Evolutionary conservation across 2,329 filamentous ascomycete species (phyloP), one percentile per base, ranked within the genome.

Genomic region (Pyrenophora teres): DNA sequence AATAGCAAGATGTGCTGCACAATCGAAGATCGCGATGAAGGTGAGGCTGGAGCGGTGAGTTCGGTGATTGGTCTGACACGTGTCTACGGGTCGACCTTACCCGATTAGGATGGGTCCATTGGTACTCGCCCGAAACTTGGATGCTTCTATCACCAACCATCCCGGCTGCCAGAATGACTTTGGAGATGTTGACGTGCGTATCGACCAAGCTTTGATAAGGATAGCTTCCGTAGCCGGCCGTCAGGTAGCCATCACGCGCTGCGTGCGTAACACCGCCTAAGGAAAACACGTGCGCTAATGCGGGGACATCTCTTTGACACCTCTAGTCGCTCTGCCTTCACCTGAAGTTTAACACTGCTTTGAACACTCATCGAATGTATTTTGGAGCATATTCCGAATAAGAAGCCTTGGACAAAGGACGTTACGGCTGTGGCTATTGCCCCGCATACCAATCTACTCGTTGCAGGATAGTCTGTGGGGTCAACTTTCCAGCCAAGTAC

Each of bases 11-110:
- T 36, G 10, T 18, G 35, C 40, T 36, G 31, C 9, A 40, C 18
- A 40, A 39, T 39, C 40, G 40, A 37, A 44, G 36, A 40, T 23
- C n/a, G 18, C 37, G 50, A 19, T 49, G 21, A 32, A 44, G 37
- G 33, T 49, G 45, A 52, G 45, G 50, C 46, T 53, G 40, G 35
- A 47, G 50, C 50, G 50, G 50, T 53, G 50, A 30, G 50, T 40
- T 8, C 42, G 50, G 44, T 50, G 36, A 40, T 40, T 45, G 46
- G 46, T 18, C 46, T 36, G 37, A 49, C 50, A 53, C 50, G 50
- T 53, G 50, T 44, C 40, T 9, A 32, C 7, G 27, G 8, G 35
- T 8, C 16, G 21, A 35, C 40, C 30, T 39, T 39, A 8, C 50
- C 43, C 27, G 16, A 43, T 49, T 40, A 13, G 50, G 39, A 23